Base-by-base conservation (phyloP, 2,329 filamentous ascomycete species). In the Sporothrix humicola region DNA sequence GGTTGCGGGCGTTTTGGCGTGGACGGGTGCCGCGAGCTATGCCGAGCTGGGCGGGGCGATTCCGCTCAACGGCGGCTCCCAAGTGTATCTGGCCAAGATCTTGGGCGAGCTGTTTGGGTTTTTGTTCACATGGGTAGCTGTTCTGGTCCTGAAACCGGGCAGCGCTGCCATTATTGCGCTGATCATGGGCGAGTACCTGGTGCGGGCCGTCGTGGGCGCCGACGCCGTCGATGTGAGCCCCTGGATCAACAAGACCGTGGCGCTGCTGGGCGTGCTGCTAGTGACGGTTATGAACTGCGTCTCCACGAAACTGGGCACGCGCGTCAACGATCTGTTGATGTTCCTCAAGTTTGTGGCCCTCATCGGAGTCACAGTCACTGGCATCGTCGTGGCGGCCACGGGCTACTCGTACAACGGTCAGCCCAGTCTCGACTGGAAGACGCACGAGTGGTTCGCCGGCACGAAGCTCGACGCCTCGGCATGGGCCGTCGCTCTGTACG, bases 121-220 rank as follows among this genome's bases (percentile, higher is more conserved):
- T 80, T 85, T 98, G 48, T 99, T 98, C 82, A 97, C 95, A 1
- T 99, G 96, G 96, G 94, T 93, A 70, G 95, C 96, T 0, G 94
- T 98, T 17, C 88, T 96, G 74, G 96, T 99, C 13, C 85, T 99
- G 75, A 98, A 98, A 83, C 96, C 96, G 0, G 96, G 96, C 2
- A 93, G 93, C 54, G 91, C 94, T 10, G 96, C 96, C 75, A 99
- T 99, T 80, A 94, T 99, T 76, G 89, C 95, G 77, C 98, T 99
- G 77, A 98, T 99, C 79, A 98, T 98, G 86, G 96, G 96, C 59
- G 96, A 99, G 83, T 99, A 99, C 80, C 85, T 97, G n/a, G 93
- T 98, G 71, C 88, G 94, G 65, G 95, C 94, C 15, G 87, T 92
- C 59, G 91, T 97, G 74, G 95, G 95, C 9, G 90, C 94, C n/a